A percentile compares a stretch with the other conserved stretches of the same genome.
These are phyloP conservation scores for Fomitopsis palustris DNA, from an alignment of 1,284 basidiomycete species.

Conservation along the genomic window DNA sequence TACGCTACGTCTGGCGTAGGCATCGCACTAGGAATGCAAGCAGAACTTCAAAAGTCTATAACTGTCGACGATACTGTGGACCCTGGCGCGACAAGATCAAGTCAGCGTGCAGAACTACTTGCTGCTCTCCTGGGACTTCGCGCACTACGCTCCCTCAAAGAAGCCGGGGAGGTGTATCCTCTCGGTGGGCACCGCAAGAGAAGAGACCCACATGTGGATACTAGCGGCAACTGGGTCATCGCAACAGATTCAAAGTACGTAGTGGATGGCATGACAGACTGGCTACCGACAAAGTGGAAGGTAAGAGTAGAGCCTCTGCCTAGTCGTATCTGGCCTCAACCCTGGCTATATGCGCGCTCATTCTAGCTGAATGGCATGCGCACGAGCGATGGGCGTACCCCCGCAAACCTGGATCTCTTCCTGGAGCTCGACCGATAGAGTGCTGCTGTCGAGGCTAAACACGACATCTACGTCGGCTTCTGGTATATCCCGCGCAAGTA, in stretches of 20 bases:
- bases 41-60: not conserved
- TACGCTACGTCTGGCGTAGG: constrained; percentile 3
- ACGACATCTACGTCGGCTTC: not conserved
- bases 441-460: not conserved
- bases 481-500: not conserved
- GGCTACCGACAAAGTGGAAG: constrained; percentile 2
- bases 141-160: not conserved
- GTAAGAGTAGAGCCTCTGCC: not conserved
- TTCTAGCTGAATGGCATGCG: constrained; percentile 1
- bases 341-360: not conserved
- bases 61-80: not conserved
- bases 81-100: not conserved
- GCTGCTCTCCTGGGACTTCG: not conserved
- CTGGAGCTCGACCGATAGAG: not conserved
- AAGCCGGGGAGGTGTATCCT: not conserved
- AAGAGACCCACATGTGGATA: not conserved
- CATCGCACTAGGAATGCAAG: not conserved
- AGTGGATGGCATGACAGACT: constrained; percentile 1
- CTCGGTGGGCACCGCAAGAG: not conserved
- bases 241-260: constrained; percentile 3
- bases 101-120: constrained; percentile 3
- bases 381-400: not conserved
- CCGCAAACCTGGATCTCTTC: constrained; percentile 1
- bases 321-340: not conserved
- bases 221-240: not conserved